Conservation (phyloP, 305 asterid species). For the Fraxinus greggii region DNA sequence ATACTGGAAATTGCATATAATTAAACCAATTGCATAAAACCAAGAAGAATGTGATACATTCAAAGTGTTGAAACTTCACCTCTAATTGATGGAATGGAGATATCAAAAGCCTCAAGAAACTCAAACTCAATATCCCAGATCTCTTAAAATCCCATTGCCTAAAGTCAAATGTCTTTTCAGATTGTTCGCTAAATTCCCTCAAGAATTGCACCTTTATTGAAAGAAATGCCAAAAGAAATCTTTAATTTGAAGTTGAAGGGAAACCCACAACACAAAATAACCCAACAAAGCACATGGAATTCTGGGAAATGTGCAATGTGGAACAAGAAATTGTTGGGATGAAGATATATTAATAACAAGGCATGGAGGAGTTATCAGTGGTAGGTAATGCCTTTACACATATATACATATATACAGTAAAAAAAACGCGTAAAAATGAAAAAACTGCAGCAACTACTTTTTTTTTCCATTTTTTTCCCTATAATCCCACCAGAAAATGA, state of each 20-base stretch:
- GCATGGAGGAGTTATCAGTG: constrained; percentile 45
- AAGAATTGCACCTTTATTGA: neutral
- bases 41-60: neutral
- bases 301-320: constrained; percentile 21
- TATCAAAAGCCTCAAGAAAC: neutral
- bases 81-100: constrained; percentile 16
- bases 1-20: neutral
- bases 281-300: constrained; percentile 28
- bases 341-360: constrained; percentile 26
- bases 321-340: constrained; percentile 16
- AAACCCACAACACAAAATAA: neutral
- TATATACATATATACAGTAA: constrained; percentile 29
- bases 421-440: constrained; percentile 38
- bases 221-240: constrained; percentile 17
- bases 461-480: neutral
- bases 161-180: neutral
- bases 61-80: constrained; percentile 40
- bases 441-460: neutral
- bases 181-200: neutral
- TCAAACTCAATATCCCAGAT: constrained; percentile 30
- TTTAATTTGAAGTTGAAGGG: constrained; percentile 43
- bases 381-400: constrained; percentile 45
- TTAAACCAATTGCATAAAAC: neutral
- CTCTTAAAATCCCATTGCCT: constrained; percentile 18
- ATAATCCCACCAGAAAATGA: neutral